Percentiles rank a stretch among this genome's conserved stretches.
These are phyloP conservation scores for Crithidia thermophila DNA, from an alignment of 208 protist species.

Conservation along the genomic window DNA sequence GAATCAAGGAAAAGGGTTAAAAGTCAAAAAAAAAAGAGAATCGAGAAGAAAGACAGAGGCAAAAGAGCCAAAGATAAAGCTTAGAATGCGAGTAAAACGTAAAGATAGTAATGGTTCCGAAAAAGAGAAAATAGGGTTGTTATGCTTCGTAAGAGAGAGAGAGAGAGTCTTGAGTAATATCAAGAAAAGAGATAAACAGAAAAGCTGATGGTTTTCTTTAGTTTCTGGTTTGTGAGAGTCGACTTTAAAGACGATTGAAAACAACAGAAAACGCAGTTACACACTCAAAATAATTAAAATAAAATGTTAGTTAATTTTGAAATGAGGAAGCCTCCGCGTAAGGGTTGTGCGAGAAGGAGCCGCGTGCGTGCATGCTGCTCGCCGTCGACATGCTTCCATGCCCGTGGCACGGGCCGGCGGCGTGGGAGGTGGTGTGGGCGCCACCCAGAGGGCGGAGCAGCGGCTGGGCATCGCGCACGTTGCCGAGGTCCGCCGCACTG, in stretches of 20 bases:
- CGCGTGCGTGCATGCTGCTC: slow-evolving; percentile 18
- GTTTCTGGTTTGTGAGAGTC: too few relatives aligned
- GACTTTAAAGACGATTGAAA: too few relatives aligned
- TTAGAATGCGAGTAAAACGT: too few relatives aligned
- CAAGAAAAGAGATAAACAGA: neutral
- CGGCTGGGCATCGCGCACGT: slow-evolving; percentile 16
- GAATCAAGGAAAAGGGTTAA: too few relatives aligned
- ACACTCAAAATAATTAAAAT: too few relatives aligned
- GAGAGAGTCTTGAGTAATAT: neutral
- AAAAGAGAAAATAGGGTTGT: too few relatives aligned
- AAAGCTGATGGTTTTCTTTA: neutral
- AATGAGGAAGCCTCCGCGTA: slow-evolving; percentile 70
- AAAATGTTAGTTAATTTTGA: slow-evolving; percentile 29
- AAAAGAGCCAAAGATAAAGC: too few relatives aligned
- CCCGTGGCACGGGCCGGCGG: neutral
- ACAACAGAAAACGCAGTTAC: too few relatives aligned
- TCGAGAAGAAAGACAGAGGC: too few relatives aligned
- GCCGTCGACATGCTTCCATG: slow-evolving; percentile 12
- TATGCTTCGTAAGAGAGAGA: neutral
- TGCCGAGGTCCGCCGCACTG: neutral
- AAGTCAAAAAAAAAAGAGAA: neutral
- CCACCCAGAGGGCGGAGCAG: slow-evolving; percentile 30
- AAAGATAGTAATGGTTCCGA: too few relatives aligned
- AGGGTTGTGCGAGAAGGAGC: slow-evolving; percentile 70
- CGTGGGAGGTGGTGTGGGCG: neutral